phyloP scores from a whole-genome alignment of 192 early-diverging fungal species.

The Tieghemiomyces parasiticus region DNA sequence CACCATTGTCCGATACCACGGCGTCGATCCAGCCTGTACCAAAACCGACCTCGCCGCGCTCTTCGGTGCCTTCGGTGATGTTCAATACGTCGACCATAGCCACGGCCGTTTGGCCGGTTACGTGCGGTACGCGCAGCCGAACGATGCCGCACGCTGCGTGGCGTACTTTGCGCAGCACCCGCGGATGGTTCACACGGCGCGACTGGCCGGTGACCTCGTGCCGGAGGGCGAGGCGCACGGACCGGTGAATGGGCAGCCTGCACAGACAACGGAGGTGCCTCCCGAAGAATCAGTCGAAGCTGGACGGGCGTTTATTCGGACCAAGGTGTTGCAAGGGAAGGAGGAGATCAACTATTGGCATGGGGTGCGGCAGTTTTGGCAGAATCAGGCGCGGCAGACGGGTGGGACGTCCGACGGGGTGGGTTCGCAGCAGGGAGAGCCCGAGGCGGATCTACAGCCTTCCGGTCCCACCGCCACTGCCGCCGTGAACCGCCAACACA shows the following conservation, averaged over 20 bases:
- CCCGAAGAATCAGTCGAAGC: too few relatives aligned
- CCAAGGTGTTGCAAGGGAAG: neutral
- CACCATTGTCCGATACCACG: conserved; percentile 9
- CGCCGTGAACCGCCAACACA: too few relatives aligned
- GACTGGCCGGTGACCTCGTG: neutral
- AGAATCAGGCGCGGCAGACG: too few relatives aligned
- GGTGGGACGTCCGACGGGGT: too few relatives aligned
- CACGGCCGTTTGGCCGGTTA: neutral
- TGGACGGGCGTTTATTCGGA: neutral
- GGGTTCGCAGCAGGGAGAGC: too few relatives aligned
- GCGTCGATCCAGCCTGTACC: neutral
- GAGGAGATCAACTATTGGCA: neutral
- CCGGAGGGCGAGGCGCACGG: neutral
- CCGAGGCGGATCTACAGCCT: too few relatives aligned
- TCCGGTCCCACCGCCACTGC: too few relatives aligned
- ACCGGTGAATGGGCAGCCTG: neutral
- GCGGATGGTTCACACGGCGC: neutral
- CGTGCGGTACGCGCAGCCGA: neutral
- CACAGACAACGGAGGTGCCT: neutral
- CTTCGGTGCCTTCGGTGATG: neutral
- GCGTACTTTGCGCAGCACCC: conserved; percentile 2
- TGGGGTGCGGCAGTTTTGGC: neutral
- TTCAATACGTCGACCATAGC: neutral
- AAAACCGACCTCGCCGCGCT: neutral
- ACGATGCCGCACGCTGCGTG: neutral